phyloP scores from a whole-genome alignment of 106 monocot genomes.

The Dendrobium huoshanense region DNA sequence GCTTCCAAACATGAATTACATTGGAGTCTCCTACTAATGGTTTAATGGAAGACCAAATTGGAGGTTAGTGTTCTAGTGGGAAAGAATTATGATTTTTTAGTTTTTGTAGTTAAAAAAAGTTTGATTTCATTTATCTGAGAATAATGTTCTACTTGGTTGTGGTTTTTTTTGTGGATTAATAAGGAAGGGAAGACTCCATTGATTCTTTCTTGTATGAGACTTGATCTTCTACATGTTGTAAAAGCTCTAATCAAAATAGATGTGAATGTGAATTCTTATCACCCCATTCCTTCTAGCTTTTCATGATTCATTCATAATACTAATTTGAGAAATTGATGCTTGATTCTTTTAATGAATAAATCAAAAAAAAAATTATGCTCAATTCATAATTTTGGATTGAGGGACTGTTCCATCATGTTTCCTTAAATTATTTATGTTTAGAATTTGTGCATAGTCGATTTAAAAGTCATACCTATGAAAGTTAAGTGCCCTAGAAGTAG shows the following conservation, averaged over 20 bases:
- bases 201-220: constrained; percentile 68
- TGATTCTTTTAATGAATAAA: neutral
- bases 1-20: constrained; percentile 5
- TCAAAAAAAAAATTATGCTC: neutral
- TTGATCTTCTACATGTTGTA: constrained; percentile 49
- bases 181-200: constrained; percentile 85
- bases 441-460: no score
- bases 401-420: neutral
- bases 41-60: constrained; percentile 71
- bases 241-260: constrained; percentile 69
- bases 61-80: constrained; percentile 32
- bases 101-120: no score
- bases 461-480: no score
- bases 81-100: neutral
- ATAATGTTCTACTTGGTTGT: neutral
- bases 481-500: no score
- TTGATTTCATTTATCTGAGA: neutral
- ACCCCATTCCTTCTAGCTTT: constrained; percentile 24
- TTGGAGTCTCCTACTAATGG: constrained; percentile 18
- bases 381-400: neutral
- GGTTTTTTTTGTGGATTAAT: constrained; percentile 63
- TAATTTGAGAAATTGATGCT: neutral
- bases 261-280: constrained; percentile 84
- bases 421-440: neutral
- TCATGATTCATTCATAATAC: neutral